Evolutionary conservation across 352 stramenopile genomes (phyloP), one percentile per base, ranked within the genome.

Genomic region (Phytophthora pistaciae): DNA sequence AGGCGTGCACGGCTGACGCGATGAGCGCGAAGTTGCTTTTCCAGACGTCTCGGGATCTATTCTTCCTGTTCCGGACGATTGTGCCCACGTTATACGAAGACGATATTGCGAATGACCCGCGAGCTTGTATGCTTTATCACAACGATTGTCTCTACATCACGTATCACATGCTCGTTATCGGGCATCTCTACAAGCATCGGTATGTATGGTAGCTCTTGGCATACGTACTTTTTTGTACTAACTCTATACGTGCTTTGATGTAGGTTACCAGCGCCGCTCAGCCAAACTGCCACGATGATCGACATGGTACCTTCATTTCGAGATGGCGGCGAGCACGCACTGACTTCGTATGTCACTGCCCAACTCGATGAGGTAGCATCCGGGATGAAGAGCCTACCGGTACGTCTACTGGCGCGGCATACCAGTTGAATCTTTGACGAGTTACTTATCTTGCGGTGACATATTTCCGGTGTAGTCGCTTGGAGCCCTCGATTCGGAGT

Each of bases 91-190:
- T 96, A 3, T 90, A 94, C 56, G 78, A 87, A 61, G 77, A 81
- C 25, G 81, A 85, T 14, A 92, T 96, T 58, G 64, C 74, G 20
- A 91, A 92, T 40, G 80, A 96, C 48, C 56, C 83, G 3, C 82
- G 78, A 18, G 76, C 77, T 1, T 88, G 83, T 60, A 94, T 95
- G 87, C 86, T 96, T 9, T 91, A 85, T 66, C 89, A 96, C 79
- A 96, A 96, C 23, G 89, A 96, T 70, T 94, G 87, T 63, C 76
- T 94, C 27, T 96, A 93, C 69, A 85, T 94, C 33, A 81, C 86
- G 10, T 79, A 92, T 18, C 87, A 96, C 72, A 94, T 94, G 87
- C 70, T 95, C 36, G 80, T 86, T 5, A 85, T 94, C 21, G 87
- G 85, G 0, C 76, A 91, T 49, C 63, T 84, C 7, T 94, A 95